phyloP scores from a whole-genome alignment of 2,329 filamentous ascomycete species.

The Bipolaris cookei region DNA sequence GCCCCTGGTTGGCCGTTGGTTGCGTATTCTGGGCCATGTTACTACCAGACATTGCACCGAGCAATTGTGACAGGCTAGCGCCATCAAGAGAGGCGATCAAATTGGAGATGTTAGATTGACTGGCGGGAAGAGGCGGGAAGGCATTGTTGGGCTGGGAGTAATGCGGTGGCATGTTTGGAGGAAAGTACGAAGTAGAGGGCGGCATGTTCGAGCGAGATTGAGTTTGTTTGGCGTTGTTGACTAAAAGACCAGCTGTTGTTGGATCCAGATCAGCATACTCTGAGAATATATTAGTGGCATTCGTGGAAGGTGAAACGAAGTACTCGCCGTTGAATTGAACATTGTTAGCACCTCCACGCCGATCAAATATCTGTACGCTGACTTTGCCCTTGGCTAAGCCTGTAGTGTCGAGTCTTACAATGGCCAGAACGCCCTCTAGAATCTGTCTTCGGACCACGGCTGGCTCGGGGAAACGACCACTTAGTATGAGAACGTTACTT shows the following conservation, averaged over 20 bases:
- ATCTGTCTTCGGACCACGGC: constrained; percentile 85
- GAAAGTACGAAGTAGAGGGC: constrained; percentile 39
- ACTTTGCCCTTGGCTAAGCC: constrained; percentile 76
- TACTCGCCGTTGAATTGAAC: constrained; percentile 74
- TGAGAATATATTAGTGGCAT: constrained; percentile 38
- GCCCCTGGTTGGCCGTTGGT: constrained; percentile 36
- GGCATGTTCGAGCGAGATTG: constrained; percentile 43
- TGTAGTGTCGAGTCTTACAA: constrained; percentile 75
- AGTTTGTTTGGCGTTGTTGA: constrained; percentile 70
- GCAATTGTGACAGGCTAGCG: constrained; percentile 71
- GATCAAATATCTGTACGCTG: constrained; percentile 83
- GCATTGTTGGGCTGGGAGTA: constrained; percentile 47
- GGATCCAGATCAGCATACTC: constrained; percentile 87
- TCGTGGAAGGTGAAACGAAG: background rate
- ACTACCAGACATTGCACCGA: constrained; percentile 62
- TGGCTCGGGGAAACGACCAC: constrained; percentile 75
- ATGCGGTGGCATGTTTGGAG: constrained; percentile 39
- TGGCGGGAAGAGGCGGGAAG: constrained; percentile 41
- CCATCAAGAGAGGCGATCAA: constrained; percentile 73
- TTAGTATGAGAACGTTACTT: constrained; percentile 80
- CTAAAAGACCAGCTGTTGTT: constrained; percentile 77
- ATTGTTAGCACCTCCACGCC: constrained; percentile 73
- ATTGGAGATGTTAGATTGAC: constrained; percentile 62
- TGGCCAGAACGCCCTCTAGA: constrained; percentile 84
- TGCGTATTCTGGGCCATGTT: constrained; percentile 50